These are phyloP conservation scores for Geotrichum klebahnii DNA, from an alignment of 1,139 yeast species.

Conservation along the genomic window DNA sequence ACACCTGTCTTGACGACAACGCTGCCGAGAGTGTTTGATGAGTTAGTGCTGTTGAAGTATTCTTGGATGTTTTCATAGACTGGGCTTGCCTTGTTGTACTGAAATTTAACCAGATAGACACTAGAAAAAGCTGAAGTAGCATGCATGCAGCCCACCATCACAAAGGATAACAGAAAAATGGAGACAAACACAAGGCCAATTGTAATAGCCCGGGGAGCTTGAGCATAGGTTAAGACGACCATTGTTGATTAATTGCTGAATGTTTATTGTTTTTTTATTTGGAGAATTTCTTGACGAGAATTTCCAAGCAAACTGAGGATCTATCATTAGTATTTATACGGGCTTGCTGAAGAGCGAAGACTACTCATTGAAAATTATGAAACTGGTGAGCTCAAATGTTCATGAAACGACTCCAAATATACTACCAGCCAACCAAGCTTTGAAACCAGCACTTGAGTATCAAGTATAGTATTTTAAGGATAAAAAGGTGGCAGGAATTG, in stretches of 20 bases:
- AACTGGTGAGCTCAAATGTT: too few species aligned
- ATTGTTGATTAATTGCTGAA: not conserved
- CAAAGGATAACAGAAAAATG: conserved; percentile 47
- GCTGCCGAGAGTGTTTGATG: conserved; percentile 19
- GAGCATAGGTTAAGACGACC: conserved; percentile 6
- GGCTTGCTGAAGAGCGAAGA: not conserved
- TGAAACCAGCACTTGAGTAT: too few species aligned
- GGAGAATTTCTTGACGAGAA: not conserved
- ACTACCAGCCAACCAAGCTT: too few species aligned
- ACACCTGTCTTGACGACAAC: conserved; percentile 11
- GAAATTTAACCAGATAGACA: conserved; percentile 46
- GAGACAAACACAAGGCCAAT: conserved; percentile 37
- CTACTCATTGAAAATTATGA: too few species aligned
- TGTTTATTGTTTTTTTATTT: not conserved
- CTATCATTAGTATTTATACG: not conserved
- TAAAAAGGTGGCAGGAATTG: too few species aligned
- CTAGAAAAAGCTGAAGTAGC: conserved; percentile 44
- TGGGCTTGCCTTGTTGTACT: conserved; percentile 46
- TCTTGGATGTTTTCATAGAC: conserved; percentile 40
- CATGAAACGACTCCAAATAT: too few species aligned
- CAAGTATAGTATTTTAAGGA: too few species aligned
- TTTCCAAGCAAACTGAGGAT: too few species aligned
- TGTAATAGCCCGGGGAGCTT: conserved; percentile 11
- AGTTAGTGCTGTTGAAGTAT: conserved; percentile 31
- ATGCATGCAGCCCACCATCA: conserved; percentile 52